Base-by-base conservation (phyloP, 108 stramenopile genomes). In the Cyclotella baltica region DNA sequence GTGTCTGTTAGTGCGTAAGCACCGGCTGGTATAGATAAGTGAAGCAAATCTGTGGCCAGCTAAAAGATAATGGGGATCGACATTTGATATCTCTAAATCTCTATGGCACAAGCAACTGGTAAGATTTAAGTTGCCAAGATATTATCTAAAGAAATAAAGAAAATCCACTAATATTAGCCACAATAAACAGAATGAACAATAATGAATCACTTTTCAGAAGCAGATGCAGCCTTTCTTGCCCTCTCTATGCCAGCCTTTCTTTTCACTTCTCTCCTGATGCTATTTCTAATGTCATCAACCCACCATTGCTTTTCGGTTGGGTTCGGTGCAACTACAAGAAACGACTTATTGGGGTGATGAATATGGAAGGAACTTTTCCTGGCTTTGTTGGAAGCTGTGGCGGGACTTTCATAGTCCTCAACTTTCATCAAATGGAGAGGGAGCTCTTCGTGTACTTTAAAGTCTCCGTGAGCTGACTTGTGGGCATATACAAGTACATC, bases 321-420 rank as follows among this genome's bases (percentile, higher is more conserved):
- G 46, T 69, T 76, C 31, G 83, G 62, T 29, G 89, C 90, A 48
- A 90, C 55, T 0, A 98, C 94, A 34, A 89, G 67, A 80, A 98
- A 97, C 13, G 83, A 91, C 79, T 98, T 98, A 25, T 89, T 87
- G 4, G 98, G 98, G 67, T 98, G 96, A 61, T 90, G 91, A 64
- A 98, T 89, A 37, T 90, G 81, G 78, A 98, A 97, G 9, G 85
- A 75, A 72, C 81, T 59, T 20, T 93, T 70, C 43, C 83, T 86
- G 19, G 86, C 74, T 47, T 43, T 64, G 62, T 83, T 78, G 8
- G n/a, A n/a, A n/a, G n/a, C n/a, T n/a, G 75, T 76, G 31, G 71
- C 63, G 10, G 53, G 36, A 50, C 57, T 66, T 23, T 59, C 75
- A 22, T 88, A 73, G 55, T 98, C 96, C 16, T 83, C 86, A 19